Evolutionary conservation across 139 green algal species (phyloP), one percentile per base, ranked within the genome.

Genomic region (Closterium sp.): DNA sequence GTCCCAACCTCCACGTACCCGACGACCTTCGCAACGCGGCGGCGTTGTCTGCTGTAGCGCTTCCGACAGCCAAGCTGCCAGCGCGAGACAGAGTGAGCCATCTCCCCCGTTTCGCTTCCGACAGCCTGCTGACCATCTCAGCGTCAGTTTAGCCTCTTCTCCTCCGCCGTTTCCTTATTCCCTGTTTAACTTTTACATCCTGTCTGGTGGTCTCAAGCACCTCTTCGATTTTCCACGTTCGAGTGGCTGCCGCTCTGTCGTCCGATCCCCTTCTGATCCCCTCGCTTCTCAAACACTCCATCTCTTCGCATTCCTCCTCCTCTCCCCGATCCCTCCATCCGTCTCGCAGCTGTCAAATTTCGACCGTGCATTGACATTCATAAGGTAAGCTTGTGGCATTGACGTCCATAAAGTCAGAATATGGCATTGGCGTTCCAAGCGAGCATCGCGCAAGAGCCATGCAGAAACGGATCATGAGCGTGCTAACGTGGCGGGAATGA

Each of bases 331-430:
- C 55, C 55, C 55, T 12, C 55, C 55, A 76, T 76, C 16, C 5
- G 23, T 76, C 16, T 19, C 10, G 55, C 55, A 76, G 55, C 55
- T 25, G 94, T 96, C 7, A 89, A 92, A 28, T 99, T 99, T 87
- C 94, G 98, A 19, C 98, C 98, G 0, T 99, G 98, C 95, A 99
- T 99, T 33, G 98, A 99, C 95, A 99, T 99, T 84, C 98, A 99
- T 93, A 96, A 99, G 96, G 98, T 98, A 87, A 2, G 66, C 30
- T 23, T 34, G 83, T 86, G 28, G 30, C 4, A 28, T 76, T 76
- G 55, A 28, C 55, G 25, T 28, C 25, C 12, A 28, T 3, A 76
- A 76, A 3, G 55, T 28, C 9, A 4, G 12, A 76, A 76, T 76
- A 19, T 76, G 12, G 9, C 55, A 76, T 76, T 76, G 55, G 25